A percentile compares a stretch with the other conserved stretches of the same genome.
phyloP scores from a whole-genome alignment of 495 filamentous ascomycete genomes.

The Talaromyces trachyspermus region DNA sequence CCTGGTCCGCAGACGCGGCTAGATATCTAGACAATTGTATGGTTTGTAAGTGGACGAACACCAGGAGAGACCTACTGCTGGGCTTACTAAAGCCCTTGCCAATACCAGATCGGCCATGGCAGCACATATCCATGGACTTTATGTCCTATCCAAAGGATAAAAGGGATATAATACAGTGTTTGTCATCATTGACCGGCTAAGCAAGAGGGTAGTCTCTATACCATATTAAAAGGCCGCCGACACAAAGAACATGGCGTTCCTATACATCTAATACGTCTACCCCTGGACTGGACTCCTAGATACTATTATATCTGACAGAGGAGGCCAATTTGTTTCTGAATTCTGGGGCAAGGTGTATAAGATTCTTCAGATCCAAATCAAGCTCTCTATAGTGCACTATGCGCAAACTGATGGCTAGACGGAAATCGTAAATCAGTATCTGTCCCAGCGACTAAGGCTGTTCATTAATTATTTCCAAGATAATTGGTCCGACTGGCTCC shows the following conservation, averaged over 20 bases:
- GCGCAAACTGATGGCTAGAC: conserved; percentile 13
- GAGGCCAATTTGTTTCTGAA: conserved; percentile 10
- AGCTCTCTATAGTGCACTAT: conserved; percentile 16
- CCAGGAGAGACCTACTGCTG: conserved; percentile 4
- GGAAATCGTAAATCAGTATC: conserved; percentile 4
- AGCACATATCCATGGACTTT: conserved; percentile 18
- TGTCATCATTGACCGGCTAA: conserved; percentile 12
- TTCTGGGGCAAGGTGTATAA: conserved; percentile 14
- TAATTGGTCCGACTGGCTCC: conserved; percentile 9
- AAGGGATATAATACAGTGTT: conserved; percentile 3
- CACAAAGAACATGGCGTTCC: neutral
- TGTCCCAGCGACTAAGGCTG: conserved; percentile 1
- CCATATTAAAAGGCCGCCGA: conserved; percentile 10
- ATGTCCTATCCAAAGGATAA: conserved; percentile 1
- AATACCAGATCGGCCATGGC: conserved; percentile 13
- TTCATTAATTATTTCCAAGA: conserved; percentile 10
- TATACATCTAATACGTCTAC: no score
- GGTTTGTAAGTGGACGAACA: neutral
- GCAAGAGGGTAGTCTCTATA: conserved; percentile 7
- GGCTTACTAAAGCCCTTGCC: conserved; percentile 16
- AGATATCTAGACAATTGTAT: neutral
- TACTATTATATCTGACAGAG: conserved; percentile 15
- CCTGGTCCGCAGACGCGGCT: neutral
- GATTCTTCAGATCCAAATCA: conserved; percentile 11
- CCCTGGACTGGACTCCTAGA: no score